Evolutionary conservation across 306 rosid genomes (phyloP).

Genomic region (Lathyrus oleraceus): DNA sequence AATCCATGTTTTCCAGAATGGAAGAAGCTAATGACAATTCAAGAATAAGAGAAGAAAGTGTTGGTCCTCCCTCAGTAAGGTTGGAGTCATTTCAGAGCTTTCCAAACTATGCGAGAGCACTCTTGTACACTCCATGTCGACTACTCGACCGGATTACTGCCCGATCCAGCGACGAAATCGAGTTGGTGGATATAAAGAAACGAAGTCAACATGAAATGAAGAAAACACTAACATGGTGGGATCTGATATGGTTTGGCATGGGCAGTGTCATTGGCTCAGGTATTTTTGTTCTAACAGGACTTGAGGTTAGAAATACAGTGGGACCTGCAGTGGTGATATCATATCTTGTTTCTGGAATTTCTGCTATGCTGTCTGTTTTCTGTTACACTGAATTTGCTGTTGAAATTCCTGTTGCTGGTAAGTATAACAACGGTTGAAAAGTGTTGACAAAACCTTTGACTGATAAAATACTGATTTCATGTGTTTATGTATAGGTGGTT

Average conservation of each 20-base stretch:
- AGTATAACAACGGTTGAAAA: neutral
- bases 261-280: conserved; percentile 80
- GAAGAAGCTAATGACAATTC: conserved; percentile 7
- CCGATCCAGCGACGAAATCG: conserved; percentile 41
- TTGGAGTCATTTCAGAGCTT: conserved; percentile 36
- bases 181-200: conserved; percentile 37
- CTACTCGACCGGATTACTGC: conserved; percentile 24
- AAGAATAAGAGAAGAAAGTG: neutral
- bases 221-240: conserved; percentile 57
- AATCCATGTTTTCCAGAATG: conserved; percentile 14
- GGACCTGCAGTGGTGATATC: conserved; percentile 75
- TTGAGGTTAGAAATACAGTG: conserved; percentile 45
- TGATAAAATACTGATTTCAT: neutral
- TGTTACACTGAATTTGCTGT: conserved; percentile 83
- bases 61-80: neutral
- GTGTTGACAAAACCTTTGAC: neutral
- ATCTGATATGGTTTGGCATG: conserved; percentile 70
- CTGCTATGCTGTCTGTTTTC: conserved; percentile 75
- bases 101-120: conserved; percentile 24
- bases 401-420: conserved; percentile 76
- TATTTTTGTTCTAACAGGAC: conserved; percentile 70
- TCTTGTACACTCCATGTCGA: conserved; percentile 28
- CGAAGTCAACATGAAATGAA: conserved; percentile 50
- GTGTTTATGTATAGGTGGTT: conserved; percentile 55
- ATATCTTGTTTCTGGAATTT: conserved; percentile 58